Evolutionary conservation across 192 early-diverging fungal species (phyloP), one percentile per base, ranked within the genome.

Genomic region (Gaertneriomyces sp.): DNA sequence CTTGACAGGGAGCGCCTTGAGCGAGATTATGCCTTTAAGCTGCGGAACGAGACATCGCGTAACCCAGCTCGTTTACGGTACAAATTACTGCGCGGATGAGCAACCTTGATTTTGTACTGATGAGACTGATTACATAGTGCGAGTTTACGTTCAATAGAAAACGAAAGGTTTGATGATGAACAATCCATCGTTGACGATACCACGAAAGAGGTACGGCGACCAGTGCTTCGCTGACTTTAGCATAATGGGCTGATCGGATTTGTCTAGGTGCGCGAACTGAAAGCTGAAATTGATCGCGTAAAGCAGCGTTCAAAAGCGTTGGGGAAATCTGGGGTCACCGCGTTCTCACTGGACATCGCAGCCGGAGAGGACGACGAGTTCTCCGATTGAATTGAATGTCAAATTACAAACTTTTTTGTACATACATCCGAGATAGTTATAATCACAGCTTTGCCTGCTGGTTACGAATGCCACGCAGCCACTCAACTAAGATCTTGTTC

Each of bases 271-370:
- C 45, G 20, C 14, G 63, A 64, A 14, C 62, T 80, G 11, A 64
- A 75, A 61, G 69, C 68, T 4, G 73, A 77, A 25, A 76, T 80
- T 16, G 75, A 77, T 41, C 69, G 79, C 19, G 74, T 80, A 58
- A 77, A 80, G 51, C 65, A 75, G 25, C 64, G 79, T 2, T 62
- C 68, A 41, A 12, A 45, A 14, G 52, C 38, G 14, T 5, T 53
- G 52, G 52, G 52, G 1, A 2, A 33, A 33, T 33, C 38, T 53
- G 52, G 19, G 6, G 52, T 33, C 38, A 33, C 52, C 7, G 52
- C 52, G 14, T 17, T 33, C 19, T 11, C 9, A 6, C 14, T 38
- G 19, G 56, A n/a, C 42, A 42, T 33, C 11, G 53, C 38, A 4
- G 25, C 6, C 7, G 56, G 7, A 7, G 56, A 58, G 56, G 16